A percentile compares a stretch with the other conserved stretches of the same genome.
These are phyloP conservation scores for Elongisporangium prolatum DNA, from an alignment of 352 stramenopile species.

Conservation along the genomic window DNA sequence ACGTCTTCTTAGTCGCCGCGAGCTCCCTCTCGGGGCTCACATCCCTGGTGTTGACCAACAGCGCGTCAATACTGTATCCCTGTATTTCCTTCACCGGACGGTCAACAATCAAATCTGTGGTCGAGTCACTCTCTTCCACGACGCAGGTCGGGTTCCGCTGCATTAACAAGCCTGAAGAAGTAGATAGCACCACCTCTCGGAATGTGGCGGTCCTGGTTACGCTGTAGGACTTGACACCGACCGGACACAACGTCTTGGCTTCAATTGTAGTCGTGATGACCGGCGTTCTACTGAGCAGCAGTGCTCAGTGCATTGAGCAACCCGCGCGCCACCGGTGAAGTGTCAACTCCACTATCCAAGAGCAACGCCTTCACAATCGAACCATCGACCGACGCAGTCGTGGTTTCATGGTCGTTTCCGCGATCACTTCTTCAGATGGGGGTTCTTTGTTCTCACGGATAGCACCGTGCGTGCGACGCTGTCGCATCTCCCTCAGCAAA, in stretches of 20 bases:
- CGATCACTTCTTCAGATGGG: neutral
- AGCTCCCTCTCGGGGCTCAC: constrained; percentile 7
- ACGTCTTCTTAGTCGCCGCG: too few species aligned
- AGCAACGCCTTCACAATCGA: constrained; percentile 4
- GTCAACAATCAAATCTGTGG: constrained; percentile 8
- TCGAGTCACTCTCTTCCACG: constrained; percentile 4
- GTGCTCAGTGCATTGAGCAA: neutral
- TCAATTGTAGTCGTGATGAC: neutral
- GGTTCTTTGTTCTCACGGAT: neutral
- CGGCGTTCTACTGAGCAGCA: neutral
- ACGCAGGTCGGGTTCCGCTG: constrained; percentile 9
- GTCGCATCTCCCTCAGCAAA: neutral
- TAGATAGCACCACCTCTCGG: constrained; percentile 7
- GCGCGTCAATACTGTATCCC: constrained; percentile 5
- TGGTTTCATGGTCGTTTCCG: neutral
- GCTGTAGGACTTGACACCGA: neutral
- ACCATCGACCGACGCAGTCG: neutral
- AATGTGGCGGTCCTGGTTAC: constrained; percentile 7
- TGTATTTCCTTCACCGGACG: constrained; percentile 11
- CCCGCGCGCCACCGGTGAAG: constrained; percentile 3
- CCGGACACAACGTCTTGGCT: neutral
- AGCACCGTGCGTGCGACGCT: neutral
- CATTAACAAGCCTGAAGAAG: constrained; percentile 9
- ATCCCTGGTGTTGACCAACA: neutral
- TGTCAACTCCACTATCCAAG: constrained; percentile 9